phyloP scores from a whole-genome alignment of 192 early-diverging fungal species.

The Haplosporangium gracile region DNA sequence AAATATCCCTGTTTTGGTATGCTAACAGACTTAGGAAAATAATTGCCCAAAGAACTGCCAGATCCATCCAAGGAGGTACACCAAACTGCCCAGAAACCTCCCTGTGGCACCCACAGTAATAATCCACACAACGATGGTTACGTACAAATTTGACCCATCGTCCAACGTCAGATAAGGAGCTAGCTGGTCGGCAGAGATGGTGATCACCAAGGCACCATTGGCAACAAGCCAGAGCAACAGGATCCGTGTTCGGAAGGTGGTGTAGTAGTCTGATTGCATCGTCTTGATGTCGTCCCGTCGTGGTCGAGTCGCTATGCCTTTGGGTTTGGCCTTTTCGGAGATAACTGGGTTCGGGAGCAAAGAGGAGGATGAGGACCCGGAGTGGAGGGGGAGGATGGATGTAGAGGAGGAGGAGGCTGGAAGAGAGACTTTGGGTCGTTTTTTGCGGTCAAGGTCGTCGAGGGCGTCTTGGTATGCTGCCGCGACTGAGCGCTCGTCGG shows the following conservation, averaged over 20 bases:
- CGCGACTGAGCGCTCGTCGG: conserved; percentile 35
- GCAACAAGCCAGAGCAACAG: conserved; percentile 46
- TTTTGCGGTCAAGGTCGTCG: conserved; percentile 45
- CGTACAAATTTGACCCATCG: conserved; percentile 51
- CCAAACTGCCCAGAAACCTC: conserved; percentile 41
- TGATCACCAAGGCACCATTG: conserved; percentile 46
- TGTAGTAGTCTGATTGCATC: conserved; percentile 50
- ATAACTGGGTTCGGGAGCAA: not conserved
- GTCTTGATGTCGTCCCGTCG: conserved; percentile 46
- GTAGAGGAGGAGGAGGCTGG: conserved; percentile 11
- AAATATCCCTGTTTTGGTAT: not conserved
- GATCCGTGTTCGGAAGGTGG: conserved; percentile 42
- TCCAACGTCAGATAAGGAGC: conserved; percentile 35
- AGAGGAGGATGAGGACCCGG: not conserved
- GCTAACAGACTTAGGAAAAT: not conserved
- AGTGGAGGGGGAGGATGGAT: conserved; percentile 16
- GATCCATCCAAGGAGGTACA: conserved; percentile 42
- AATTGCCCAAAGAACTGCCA: conserved; percentile 30
- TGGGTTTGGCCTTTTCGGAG: not conserved
- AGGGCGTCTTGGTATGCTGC: conserved; percentile 45
- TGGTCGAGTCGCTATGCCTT: not conserved
- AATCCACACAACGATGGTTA: conserved; percentile 47
- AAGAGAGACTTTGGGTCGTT: conserved; percentile 14
- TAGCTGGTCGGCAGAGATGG: conserved; percentile 52
- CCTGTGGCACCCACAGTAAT: conserved; percentile 51